Base-by-base conservation (phyloP, 495 filamentous ascomycete species). In the Talaromyces wortmannii region DNA sequence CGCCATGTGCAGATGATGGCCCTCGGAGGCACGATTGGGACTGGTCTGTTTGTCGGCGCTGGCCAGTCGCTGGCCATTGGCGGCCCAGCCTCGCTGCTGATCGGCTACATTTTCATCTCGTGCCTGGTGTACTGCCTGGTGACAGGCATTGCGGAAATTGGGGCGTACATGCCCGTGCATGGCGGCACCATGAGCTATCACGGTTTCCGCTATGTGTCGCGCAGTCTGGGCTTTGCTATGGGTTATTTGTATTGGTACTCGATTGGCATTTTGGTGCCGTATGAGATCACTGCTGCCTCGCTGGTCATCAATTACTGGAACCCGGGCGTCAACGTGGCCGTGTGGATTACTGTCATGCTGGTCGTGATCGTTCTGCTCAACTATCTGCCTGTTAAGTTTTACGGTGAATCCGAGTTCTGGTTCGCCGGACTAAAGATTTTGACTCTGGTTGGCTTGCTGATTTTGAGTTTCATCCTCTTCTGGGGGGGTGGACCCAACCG, bases 391-490 rank as follows among this genome's bases (percentile, higher is more conserved):
- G 82, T 91, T 15, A 66, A 75, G 5, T 79, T 79, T 45, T 91
- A 85, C 59, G 88, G 87, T 45, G 85, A 91, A 70, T 78, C 87
- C 33, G 87, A 89, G 61, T 89, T 90, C 67, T 81, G 79, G 68
- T 86, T 90, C 61, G 83, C 86, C 15, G 82, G 78, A 53, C 71
- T 91, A 69, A 92, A 92, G 63, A 84, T 91, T 57, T 66, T 91
- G 61, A 87, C 85, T 48, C 82, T 91, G 54, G 54, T 89, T 48
- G 88, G 88, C 36, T 77, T 87, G 57, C 72, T 88, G 56, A 78
- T 88, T 55, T 76, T 85, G 36, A 83, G 77, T 45, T 75, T 91
- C 54, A 80, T 86, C 55, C 76, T 90, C 42, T 80, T 85, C 61
- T 79, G 83, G 18, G 86, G 87, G 11, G 87, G 77, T 31, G 83